phyloP scores from a whole-genome alignment of 139 green algal genomes.

The Tetradesmus lagerheimii region DNA sequence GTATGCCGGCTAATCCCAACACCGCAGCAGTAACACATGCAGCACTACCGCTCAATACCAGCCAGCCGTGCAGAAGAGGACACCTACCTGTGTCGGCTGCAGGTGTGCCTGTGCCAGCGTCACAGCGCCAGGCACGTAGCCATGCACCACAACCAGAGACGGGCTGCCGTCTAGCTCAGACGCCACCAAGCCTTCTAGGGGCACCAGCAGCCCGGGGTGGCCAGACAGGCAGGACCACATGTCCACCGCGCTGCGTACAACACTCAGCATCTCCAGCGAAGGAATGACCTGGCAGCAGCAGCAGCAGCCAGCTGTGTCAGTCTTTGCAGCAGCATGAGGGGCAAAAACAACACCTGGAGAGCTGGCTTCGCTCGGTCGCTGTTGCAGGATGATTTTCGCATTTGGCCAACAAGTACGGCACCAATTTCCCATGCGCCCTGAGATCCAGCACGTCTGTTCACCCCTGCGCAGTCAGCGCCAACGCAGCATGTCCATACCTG shows the following conservation, averaged over 20 bases:
- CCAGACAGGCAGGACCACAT: slow-evolving; percentile 67
- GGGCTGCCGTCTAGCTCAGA: slow-evolving; percentile 68
- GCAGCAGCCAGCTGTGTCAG: background rate
- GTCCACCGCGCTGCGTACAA: slow-evolving; percentile 68
- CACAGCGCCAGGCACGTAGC: slow-evolving; percentile 70
- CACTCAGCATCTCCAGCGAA: slow-evolving; percentile 75
- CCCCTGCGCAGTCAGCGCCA: background rate
- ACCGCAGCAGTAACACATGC: background rate
- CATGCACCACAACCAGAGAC: slow-evolving; percentile 61
- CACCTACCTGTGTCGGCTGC: slow-evolving; percentile 9
- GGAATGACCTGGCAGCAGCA: slow-evolving; percentile 62
- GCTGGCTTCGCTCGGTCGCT: no score
- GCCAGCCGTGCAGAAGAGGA: no score
- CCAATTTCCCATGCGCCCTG: no score
- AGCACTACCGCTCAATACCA: background rate
- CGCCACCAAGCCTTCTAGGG: slow-evolving; percentile 78
- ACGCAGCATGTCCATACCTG: slow-evolving; percentile 48
- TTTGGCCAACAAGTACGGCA: no score
- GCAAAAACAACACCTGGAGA: no score
- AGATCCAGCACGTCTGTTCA: background rate
- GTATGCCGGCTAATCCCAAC: no score
- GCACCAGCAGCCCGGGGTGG: slow-evolving; percentile 82
- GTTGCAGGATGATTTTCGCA: no score
- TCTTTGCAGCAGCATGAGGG: background rate
- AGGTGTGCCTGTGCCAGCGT: slow-evolving; percentile 50